phyloP scores from a whole-genome alignment of 257 asterid genomes.

The Lavandula angustifolia region DNA sequence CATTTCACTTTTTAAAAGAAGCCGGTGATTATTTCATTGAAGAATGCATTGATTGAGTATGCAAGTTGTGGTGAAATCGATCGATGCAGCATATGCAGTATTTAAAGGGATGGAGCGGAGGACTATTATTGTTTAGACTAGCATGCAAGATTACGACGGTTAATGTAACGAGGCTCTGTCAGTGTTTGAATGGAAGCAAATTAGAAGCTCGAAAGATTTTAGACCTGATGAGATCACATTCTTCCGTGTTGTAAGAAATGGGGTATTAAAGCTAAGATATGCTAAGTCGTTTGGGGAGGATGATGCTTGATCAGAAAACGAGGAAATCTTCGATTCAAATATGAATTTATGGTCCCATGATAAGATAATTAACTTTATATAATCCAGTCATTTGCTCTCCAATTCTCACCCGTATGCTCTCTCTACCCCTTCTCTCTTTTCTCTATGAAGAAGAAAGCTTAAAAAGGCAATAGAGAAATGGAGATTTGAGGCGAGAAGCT shows the following conservation, averaged over 20 bases:
- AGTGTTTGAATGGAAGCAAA: slow-evolving; percentile 61
- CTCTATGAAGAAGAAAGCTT: too few species aligned
- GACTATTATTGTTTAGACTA: slow-evolving; percentile 72
- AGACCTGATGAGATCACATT: slow-evolving; percentile 66
- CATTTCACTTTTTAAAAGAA: slow-evolving; percentile 29
- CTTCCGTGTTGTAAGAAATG: slow-evolving; percentile 56
- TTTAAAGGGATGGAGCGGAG: slow-evolving; percentile 52
- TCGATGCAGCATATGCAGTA: slow-evolving; percentile 53
- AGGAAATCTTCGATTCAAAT: slow-evolving; percentile 54
- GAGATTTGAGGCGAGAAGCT: too few species aligned
- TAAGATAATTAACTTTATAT: too few species aligned
- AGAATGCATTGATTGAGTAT: slow-evolving; percentile 75
- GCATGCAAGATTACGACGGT: slow-evolving; percentile 73
- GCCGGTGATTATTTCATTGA: slow-evolving; percentile 44
- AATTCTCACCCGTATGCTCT: too few species aligned
- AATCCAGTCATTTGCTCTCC: too few species aligned
- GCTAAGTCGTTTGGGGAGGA: slow-evolving; percentile 62
- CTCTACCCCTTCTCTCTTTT: too few species aligned
- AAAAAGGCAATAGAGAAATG: too few species aligned
- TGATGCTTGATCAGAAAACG: slow-evolving; percentile 48
- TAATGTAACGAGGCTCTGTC: slow-evolving; percentile 59
- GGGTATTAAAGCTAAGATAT: slow-evolving; percentile 61
- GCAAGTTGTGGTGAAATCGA: slow-evolving; percentile 83
- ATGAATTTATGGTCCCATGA: slow-evolving; percentile 52
- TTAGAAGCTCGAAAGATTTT: slow-evolving; percentile 29